A percentile compares a stretch with the other conserved stretches of the same genome.
Conservation (phyloP, 176 grass and related monocot genomes). For the Triticum aestivum region DNA sequence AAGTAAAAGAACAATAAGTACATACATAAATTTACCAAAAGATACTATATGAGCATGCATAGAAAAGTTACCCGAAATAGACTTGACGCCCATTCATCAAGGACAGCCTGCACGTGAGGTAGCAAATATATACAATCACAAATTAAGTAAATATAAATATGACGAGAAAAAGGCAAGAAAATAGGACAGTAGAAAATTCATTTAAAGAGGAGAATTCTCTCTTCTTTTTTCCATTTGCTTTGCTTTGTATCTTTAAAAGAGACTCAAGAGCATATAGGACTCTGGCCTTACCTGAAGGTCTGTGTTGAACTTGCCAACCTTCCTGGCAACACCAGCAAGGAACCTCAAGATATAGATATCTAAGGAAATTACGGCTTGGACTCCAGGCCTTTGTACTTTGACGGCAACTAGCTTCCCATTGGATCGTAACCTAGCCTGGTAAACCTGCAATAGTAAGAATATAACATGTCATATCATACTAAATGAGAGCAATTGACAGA, state of each 20-base stretch:
- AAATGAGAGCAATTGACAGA: not conserved
- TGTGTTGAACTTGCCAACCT: conserved; percentile 77
- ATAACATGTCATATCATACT: not conserved
- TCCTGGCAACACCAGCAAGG: conserved; percentile 69
- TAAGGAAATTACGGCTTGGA: conserved; percentile 90
- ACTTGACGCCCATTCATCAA: conserved; percentile 98
- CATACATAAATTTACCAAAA: conserved; percentile 11
- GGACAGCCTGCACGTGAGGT: conserved; percentile 61
- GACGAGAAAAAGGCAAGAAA: not conserved
- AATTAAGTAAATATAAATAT: conserved; percentile 31
- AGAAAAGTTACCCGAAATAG: conserved; percentile 79
- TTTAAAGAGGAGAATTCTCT: not conserved
- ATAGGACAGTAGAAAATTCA: conserved; percentile 23
- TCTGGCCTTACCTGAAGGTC: conserved; percentile 73
- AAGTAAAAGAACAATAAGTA: not conserved
- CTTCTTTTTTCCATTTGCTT: not conserved
- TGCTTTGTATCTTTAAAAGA: conserved; percentile 3
- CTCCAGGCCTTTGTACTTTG: conserved; percentile 97
- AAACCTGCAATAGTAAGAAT: conserved; percentile 65
- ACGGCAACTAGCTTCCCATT: conserved; percentile 85
- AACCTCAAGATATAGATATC: conserved; percentile 96
- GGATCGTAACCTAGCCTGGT: conserved; percentile 72
- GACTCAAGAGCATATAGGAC: not conserved
- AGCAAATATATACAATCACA: conserved; percentile 6
- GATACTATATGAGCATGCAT: not conserved